Percentiles rank a stretch among this genome's conserved stretches.
phyloP scores from a whole-genome alignment of 257 asterid genomes.

The Salvia miltiorrhiza region DNA sequence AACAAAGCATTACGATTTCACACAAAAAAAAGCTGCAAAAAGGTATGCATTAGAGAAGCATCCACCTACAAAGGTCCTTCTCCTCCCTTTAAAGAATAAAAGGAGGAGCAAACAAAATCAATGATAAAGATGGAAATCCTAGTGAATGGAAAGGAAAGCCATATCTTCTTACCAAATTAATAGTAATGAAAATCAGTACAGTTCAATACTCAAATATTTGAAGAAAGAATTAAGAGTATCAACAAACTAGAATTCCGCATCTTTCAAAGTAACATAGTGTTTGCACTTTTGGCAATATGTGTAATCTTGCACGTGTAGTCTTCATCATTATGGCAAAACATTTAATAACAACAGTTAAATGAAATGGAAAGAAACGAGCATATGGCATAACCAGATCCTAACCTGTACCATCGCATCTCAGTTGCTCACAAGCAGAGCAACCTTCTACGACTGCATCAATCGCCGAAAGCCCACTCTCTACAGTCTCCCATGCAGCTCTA shows the following conservation, averaged over 20 bases:
- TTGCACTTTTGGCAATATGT: neutral
- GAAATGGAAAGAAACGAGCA: neutral
- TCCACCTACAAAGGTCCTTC: neutral
- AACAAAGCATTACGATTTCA: neutral
- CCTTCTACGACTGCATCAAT: slow-evolving; percentile 86
- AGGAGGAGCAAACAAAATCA: neutral
- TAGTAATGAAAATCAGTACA: neutral
- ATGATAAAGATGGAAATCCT: neutral
- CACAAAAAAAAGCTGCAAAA: slow-evolving; percentile 1
- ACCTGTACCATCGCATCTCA: slow-evolving; percentile 98
- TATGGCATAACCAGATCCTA: neutral
- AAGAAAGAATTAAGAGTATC: neutral
- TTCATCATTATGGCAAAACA: neutral
- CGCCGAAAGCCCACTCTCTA: slow-evolving; percentile 61
- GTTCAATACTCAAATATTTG: neutral
- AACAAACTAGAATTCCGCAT: neutral
- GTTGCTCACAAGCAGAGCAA: slow-evolving; percentile 82
- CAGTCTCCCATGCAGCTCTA: slow-evolving; percentile 79
- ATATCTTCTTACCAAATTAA: neutral
- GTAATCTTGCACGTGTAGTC: neutral
- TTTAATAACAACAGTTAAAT: neutral
- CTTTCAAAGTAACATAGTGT: neutral
- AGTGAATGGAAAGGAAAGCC: neutral
- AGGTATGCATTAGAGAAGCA: neutral
- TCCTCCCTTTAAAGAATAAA: neutral